Conservation (phyloP, 192 early-diverging fungal genomes). For the Coemansia sp. region DNA sequence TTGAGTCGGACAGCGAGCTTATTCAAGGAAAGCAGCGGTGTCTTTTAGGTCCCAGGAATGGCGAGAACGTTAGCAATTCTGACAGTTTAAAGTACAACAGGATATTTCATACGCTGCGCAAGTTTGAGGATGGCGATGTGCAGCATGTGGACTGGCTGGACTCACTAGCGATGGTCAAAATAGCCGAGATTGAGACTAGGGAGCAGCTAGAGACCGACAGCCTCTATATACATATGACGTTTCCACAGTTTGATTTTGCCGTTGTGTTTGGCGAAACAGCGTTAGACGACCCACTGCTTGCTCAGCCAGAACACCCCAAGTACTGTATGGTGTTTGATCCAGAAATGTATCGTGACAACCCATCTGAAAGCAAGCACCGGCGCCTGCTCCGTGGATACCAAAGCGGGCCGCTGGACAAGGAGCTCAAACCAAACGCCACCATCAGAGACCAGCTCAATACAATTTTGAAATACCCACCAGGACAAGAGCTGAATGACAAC, state of each 20-base stretch:
- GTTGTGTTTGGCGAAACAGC: slow-evolving; percentile 84
- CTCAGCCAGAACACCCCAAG: slow-evolving; percentile 35
- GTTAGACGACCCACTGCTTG: slow-evolving; percentile 43
- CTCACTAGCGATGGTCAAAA: slow-evolving; percentile 82
- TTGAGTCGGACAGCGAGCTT: slow-evolving; percentile 84
- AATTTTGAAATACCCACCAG: slow-evolving; percentile 91
- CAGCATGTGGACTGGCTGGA: slow-evolving; percentile 90
- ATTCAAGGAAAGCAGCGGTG: slow-evolving; percentile 83
- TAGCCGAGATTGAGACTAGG: slow-evolving; percentile 72
- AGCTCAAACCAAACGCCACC: slow-evolving; percentile 96
- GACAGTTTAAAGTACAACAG: slow-evolving; percentile 61
- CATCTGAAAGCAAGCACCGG: slow-evolving; percentile 92
- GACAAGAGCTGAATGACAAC: slow-evolving; percentile 74
- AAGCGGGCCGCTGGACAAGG: slow-evolving; percentile 86
- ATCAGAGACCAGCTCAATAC: slow-evolving; percentile 94
- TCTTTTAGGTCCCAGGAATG: slow-evolving; percentile 13
- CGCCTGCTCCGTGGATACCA: slow-evolving; percentile 86
- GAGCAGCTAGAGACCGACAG: slow-evolving; percentile 54
- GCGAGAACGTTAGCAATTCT: slow-evolving; percentile 61
- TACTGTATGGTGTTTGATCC: slow-evolving; percentile 74
- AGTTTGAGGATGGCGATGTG: slow-evolving; percentile 88
- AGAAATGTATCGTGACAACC: slow-evolving; percentile 89
- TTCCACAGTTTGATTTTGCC: slow-evolving; percentile 96
- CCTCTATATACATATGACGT: slow-evolving; percentile 80
- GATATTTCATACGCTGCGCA: slow-evolving; percentile 79